Conservation (phyloP, 1,284 basidiomycete species). For the Lentinula novae-zelandiae region DNA sequence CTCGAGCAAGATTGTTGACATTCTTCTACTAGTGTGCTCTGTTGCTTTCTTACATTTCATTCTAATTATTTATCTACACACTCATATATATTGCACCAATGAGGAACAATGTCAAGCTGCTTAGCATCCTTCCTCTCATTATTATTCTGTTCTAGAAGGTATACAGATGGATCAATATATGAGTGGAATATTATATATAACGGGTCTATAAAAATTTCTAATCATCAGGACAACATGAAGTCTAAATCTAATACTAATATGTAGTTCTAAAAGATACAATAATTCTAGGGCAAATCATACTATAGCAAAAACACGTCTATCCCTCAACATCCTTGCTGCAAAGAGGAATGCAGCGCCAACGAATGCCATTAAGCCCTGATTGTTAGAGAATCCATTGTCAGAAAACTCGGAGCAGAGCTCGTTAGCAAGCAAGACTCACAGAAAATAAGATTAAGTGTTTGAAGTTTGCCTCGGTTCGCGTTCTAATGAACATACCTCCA, state of each 20-base stretch:
- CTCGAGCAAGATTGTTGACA: neutral
- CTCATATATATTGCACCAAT: neutral
- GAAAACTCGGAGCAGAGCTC: neutral
- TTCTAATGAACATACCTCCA: slow-evolving; percentile 21
- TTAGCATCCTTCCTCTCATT: too few species aligned
- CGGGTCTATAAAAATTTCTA: too few species aligned
- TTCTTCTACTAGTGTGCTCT: neutral
- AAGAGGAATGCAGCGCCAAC: slow-evolving; percentile 6
- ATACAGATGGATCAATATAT: too few species aligned
- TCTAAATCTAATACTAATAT: neutral
- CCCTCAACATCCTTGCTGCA: slow-evolving; percentile 2
- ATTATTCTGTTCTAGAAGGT: too few species aligned
- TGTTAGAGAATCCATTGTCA: neutral
- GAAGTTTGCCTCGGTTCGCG: slow-evolving; percentile 18
- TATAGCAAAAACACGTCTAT: slow-evolving; percentile 8
- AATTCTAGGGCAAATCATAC: neutral
- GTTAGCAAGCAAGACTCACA: slow-evolving; percentile 12
- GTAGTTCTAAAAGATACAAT: neutral
- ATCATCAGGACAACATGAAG: neutral
- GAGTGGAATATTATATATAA: too few species aligned
- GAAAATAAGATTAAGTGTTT: slow-evolving; percentile 22
- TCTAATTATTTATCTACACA: neutral
- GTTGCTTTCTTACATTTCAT: neutral
- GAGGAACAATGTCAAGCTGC: too few species aligned
- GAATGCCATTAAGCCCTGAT: slow-evolving; percentile 8